A percentile compares a stretch with the other conserved stretches of the same genome.
Evolutionary conservation across 176 grass and related monocot species (phyloP).

Genomic region (Zoysia pacifica): DNA sequence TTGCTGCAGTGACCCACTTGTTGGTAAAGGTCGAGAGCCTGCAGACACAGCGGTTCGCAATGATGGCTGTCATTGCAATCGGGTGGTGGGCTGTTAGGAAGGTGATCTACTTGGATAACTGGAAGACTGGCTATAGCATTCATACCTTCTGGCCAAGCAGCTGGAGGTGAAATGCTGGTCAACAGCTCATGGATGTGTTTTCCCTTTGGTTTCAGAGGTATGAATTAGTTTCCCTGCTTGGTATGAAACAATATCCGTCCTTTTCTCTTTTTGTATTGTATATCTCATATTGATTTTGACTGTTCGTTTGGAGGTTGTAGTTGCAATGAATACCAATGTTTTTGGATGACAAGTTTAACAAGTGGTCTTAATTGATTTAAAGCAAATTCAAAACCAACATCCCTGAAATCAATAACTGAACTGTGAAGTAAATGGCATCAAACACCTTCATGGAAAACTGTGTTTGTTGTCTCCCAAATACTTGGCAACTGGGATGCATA

Average conservation of each 20-base stretch:
- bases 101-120: conserved; percentile 92
- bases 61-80: conserved; percentile 66
- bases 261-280: background rate
- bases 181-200: background rate
- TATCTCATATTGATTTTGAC: background rate
- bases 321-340: background rate
- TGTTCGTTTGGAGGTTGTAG: background rate
- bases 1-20: conserved; percentile 73
- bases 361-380: background rate
- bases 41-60: conserved; percentile 60
- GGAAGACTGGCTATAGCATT: conserved; percentile 97
- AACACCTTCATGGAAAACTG: background rate
- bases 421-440: background rate
- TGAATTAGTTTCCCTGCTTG: too few species aligned
- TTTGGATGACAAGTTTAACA: background rate
- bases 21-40: conserved; percentile 59
- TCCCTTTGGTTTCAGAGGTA: conserved; percentile 47
- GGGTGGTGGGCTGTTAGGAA: conserved; percentile 86
- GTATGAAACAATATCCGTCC: background rate
- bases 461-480: background rate
- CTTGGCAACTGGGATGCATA: background rate
- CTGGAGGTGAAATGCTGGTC: conserved; percentile 66
- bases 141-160: conserved; percentile 92
- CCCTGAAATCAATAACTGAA: background rate
- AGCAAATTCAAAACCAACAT: background rate